Evolutionary conservation across 495 filamentous ascomycete genomes (phyloP).

Genomic region (Neurospora africana): DNA sequence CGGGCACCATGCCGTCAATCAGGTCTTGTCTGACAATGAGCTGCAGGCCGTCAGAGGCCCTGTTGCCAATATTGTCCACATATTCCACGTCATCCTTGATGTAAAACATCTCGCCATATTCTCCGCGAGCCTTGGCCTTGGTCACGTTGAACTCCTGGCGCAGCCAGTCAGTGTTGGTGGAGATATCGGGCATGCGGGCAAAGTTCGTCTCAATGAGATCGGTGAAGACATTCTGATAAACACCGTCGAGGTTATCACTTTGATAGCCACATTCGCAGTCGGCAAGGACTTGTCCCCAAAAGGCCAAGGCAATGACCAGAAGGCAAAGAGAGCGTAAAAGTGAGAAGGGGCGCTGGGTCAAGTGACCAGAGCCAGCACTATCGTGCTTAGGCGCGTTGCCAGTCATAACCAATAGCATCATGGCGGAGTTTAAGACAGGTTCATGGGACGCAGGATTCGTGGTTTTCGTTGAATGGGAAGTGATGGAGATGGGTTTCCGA

Average conservation of each 20-base stretch:
- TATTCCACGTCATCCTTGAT: conserved; percentile 45
- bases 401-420: not conserved
- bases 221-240: conserved; percentile 46
- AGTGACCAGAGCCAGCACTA: not conserved
- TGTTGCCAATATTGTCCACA: not conserved
- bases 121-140: conserved; percentile 40
- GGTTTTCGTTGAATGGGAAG: not conserved
- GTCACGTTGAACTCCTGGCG: conserved; percentile 55
- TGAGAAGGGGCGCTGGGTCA: not conserved
- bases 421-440: not conserved
- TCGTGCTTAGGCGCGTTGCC: not conserved
- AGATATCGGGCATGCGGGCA: conserved; percentile 38
- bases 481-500: not conserved
- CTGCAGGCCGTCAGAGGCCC: conserved; percentile 34
- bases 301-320: conserved; percentile 7
- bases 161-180: conserved; percentile 45
- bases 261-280: conserved; percentile 66
- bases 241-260: conserved; percentile 16
- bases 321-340: conserved; percentile 5
- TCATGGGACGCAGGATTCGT: not conserved
- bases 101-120: conserved; percentile 53
- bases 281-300: conserved; percentile 19
- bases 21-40: conserved; percentile 44
- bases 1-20: conserved; percentile 41
- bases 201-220: conserved; percentile 63